Conservation (phyloP, 1,139 yeast species). For the Diutina siamensis region DNA sequence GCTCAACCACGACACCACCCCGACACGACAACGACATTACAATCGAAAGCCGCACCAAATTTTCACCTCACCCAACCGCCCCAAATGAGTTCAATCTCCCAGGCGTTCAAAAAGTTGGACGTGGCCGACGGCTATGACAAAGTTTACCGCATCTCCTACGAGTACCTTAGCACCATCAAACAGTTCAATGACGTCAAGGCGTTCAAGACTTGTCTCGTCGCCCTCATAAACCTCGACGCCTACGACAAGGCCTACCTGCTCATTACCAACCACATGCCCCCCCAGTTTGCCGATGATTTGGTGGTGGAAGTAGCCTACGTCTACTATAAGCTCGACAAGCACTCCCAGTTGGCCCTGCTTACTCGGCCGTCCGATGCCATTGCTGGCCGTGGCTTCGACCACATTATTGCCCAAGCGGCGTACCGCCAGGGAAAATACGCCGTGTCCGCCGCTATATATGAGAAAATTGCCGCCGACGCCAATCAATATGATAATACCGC, state of each 20-base stretch:
- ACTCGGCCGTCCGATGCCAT: slow-evolving; percentile 12
- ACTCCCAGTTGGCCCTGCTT: slow-evolving; percentile 20
- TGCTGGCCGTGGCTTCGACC: slow-evolving; percentile 40
- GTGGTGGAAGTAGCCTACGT: slow-evolving; percentile 57
- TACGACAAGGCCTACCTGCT: slow-evolving; percentile 46
- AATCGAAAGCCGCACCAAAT: background rate
- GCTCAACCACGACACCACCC: too few relatives aligned
- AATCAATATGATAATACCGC: slow-evolving; percentile 23
- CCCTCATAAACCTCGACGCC: slow-evolving; percentile 63
- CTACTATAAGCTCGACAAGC: slow-evolving; percentile 50
- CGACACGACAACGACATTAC: too few relatives aligned
- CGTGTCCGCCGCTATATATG: slow-evolving; percentile 46
- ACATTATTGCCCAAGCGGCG: slow-evolving; percentile 73
- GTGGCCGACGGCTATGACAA: slow-evolving; percentile 24
- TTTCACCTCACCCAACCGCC: background rate
- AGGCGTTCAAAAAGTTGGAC: slow-evolving; percentile 30
- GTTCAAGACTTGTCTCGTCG: slow-evolving; percentile 50
- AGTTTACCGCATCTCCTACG: slow-evolving; percentile 31
- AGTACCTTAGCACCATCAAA: slow-evolving; percentile 30
- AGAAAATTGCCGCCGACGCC: slow-evolving; percentile 26
- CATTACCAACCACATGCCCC: slow-evolving; percentile 27
- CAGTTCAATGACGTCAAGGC: slow-evolving; percentile 38
- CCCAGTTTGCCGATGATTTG: slow-evolving; percentile 22
- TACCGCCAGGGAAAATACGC: slow-evolving; percentile 54
- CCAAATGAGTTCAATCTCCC: slow-evolving; percentile 21